phyloP scores from a whole-genome alignment of 257 asterid species.

The Mitragyna speciosa region DNA sequence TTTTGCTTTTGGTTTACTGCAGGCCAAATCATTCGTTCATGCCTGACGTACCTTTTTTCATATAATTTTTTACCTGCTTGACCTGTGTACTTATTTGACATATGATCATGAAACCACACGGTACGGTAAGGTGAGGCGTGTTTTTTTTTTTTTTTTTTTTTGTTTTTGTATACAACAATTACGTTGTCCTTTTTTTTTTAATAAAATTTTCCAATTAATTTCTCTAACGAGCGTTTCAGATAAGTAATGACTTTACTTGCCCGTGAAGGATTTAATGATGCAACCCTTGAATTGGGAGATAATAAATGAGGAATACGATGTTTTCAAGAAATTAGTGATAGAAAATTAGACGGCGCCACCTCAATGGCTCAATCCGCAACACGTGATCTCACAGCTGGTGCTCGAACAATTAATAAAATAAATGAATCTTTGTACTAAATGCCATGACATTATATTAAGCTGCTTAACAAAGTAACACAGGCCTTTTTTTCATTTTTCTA shows the following conservation, averaged over 20 bases:
- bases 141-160: not conserved
- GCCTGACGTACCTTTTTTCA: not conserved
- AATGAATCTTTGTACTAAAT: too few species aligned
- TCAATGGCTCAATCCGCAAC: too few species aligned
- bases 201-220: too few species aligned
- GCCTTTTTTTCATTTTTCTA: too few species aligned
- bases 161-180: too few species aligned
- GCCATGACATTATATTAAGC: too few species aligned
- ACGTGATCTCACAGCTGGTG: too few species aligned
- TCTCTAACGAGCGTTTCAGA: not conserved
- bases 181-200: too few species aligned
- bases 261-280: not conserved
- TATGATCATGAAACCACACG: not conserved
- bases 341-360: too few species aligned
- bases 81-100: not conserved
- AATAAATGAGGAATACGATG: not conserved
- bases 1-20: constrained; percentile 9
- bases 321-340: not conserved
- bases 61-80: not conserved
- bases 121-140: not conserved
- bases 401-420: too few species aligned
- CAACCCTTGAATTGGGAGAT: not conserved
- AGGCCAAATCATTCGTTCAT: not conserved
- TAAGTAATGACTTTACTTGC: not conserved
- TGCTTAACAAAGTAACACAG: too few species aligned